Percentiles rank a stretch among this genome's conserved stretches.
These are phyloP conservation scores for Botrytis sinoallii DNA, from an alignment of 2,329 filamentous ascomycete genomes.

Conservation along the genomic window DNA sequence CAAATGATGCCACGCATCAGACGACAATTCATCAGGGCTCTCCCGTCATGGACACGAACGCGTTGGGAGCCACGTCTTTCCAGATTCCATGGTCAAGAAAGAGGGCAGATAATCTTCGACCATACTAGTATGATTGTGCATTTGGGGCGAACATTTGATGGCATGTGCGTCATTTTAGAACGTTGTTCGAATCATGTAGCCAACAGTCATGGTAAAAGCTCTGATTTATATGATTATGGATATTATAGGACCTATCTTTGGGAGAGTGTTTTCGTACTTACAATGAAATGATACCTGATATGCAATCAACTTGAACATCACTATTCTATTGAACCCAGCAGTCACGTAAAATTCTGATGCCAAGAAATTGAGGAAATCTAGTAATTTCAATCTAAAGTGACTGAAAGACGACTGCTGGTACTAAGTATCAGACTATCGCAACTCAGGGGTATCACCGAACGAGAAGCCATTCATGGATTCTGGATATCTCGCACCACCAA, in stretches of 20 bases:
- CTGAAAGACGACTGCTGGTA: not conserved
- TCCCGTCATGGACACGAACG: not conserved
- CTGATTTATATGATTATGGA: not conserved
- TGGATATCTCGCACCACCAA: slow-evolving; percentile 50
- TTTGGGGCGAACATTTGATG: not conserved
- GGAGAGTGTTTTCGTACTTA: not conserved
- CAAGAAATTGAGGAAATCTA: not conserved
- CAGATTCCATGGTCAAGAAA: not conserved
- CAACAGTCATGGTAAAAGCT: not conserved
- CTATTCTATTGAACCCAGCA: no score
- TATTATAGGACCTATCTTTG: not conserved
- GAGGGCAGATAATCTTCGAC: not conserved
- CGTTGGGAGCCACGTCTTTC: not conserved
- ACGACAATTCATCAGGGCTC: not conserved
- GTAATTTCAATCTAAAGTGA: not conserved
- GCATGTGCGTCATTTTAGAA: not conserved
- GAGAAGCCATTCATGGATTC: slow-evolving; percentile 36
- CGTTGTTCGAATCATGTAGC: not conserved
- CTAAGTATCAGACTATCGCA: slow-evolving; percentile 15
- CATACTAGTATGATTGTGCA: not conserved
- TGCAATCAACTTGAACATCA: not conserved
- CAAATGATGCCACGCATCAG: not conserved
- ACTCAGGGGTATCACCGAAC: slow-evolving; percentile 28
- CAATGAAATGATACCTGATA: not conserved
- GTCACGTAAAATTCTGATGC: not conserved